Evolutionary conservation across 177 flowering plant genomes (phyloP), one percentile per base, ranked within the genome.

Genomic region (Vitis hybrid): DNA sequence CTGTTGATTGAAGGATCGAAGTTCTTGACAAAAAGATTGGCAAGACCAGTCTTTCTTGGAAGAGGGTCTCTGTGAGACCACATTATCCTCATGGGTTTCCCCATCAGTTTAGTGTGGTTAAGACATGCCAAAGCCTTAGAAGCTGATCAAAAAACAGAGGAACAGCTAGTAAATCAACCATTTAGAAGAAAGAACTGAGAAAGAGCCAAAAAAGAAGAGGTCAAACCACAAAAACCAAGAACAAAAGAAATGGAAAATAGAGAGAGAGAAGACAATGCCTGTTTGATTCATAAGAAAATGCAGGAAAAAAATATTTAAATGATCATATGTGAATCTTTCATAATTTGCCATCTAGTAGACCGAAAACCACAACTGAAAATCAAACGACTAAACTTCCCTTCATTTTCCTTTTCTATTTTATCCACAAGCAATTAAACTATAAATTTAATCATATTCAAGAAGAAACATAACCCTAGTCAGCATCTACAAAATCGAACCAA

Each of bases 11-110:
- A 67, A n/a, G 65, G 66, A 45, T 70, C 66, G 9, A 81, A 72
- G 51, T 81, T 81, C 77, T 79, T 74, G 4, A 82, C 77, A 52
- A 69, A 82, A 15, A 82, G 71, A 71, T 82, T 82, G n/a, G 55
- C 81, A 2, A 13, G 12, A 3, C 71, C 75, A 12, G 59, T 74
- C 60, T 68, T 77, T 72, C 82, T 79, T 9, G 60, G 12, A 50
- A 14, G 21, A 30, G 82, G 77, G 64, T 82, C 72, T 52, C 71
- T 74, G 48, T 72, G 69, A 23, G 62, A 69, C 80, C 82, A 77
- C 78, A 77, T 79, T 55, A 82, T 68, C 68, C 84, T 71, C 72
- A 79, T 74, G 3, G 79, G 60, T 52, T 72, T 82, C 49, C 81
- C 84, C 57, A 23, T 79, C 71, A 82, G n/a, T 1, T 50, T 19